A percentile compares a stretch with the other conserved stretches of the same genome.
phyloP scores from a whole-genome alignment of 768 basidiomycete genomes.

The Mycena galopus region DNA sequence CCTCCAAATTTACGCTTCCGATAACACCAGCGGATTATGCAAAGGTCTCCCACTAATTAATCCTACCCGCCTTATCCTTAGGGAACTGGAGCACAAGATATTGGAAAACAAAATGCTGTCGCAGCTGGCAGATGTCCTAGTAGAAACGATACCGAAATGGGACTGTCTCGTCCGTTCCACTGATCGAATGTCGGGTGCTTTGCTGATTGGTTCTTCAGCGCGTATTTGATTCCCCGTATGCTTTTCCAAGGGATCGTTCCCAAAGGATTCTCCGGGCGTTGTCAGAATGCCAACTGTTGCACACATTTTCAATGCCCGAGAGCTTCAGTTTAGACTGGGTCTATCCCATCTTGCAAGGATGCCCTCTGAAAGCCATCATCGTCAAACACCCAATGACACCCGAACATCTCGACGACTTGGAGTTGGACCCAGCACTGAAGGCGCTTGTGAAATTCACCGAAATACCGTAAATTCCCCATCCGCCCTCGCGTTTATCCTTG shows the following conservation, averaged over 20 bases:
- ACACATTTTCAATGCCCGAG: neutral
- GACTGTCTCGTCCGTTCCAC: constrained; percentile 4
- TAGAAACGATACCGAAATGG: constrained; percentile 6
- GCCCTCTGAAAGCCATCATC: neutral
- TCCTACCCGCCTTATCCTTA: constrained; percentile 17
- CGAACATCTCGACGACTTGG: too few species aligned
- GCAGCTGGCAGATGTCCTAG: neutral
- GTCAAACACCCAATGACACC: neutral
- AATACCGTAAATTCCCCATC: neutral
- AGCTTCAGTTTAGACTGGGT: neutral
- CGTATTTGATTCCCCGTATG: too few species aligned
- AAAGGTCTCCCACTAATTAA: constrained; percentile 21
- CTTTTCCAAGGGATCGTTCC: neutral
- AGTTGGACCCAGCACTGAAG: neutral
- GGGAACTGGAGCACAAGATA: neutral
- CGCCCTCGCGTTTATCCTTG: too few species aligned
- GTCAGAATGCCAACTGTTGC: neutral
- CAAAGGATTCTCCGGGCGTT: neutral
- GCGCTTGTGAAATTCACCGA: neutral
- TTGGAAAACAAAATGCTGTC: constrained; percentile 3
- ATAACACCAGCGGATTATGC: constrained; percentile 22
- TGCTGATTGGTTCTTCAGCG: neutral
- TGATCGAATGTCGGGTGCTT: neutral
- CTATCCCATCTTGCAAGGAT: neutral
- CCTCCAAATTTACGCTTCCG: constrained; percentile 1